These are phyloP conservation scores for Geotrichum fermentans DNA, from an alignment of 1,139 yeast species.

Conservation along the genomic window DNA sequence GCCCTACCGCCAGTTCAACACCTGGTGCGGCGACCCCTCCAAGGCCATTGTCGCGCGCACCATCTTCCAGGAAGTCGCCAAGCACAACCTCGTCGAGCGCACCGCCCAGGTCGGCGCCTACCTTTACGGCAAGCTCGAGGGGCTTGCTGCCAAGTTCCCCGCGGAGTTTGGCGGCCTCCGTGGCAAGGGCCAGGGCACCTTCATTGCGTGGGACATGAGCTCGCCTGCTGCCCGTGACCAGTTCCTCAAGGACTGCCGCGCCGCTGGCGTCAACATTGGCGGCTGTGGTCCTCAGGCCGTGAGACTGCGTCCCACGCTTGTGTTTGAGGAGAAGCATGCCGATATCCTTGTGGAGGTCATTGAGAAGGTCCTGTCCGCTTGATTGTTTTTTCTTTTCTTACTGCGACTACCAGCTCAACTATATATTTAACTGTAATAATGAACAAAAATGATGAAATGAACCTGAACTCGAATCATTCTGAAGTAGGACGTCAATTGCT, in stretches of 20 bases:
- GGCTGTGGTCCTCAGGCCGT: conserved; percentile 74
- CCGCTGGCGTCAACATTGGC: conserved; percentile 68
- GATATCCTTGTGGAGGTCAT: conserved; percentile 49
- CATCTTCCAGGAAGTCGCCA: conserved; percentile 58
- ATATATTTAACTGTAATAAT: background rate
- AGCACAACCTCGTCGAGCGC: conserved; percentile 53
- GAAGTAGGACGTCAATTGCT: no score
- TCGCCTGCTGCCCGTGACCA: conserved; percentile 52
- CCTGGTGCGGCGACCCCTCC: conserved; percentile 90
- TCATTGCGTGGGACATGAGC: conserved; percentile 70
- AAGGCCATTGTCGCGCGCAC: conserved; percentile 68
- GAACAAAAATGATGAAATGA: no score
- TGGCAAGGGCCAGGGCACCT: conserved; percentile 71
- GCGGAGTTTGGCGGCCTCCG: conserved; percentile 51
- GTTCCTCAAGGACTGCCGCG: conserved; percentile 54
- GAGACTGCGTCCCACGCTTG: conserved; percentile 71
- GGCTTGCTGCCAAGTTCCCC: conserved; percentile 51
- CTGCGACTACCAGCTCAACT: no score
- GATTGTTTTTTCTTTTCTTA: conserved; percentile 1
- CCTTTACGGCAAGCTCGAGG: conserved; percentile 50
- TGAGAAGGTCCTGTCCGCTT: conserved; percentile 30
- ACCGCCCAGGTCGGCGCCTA: conserved; percentile 61
- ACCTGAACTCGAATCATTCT: no score
- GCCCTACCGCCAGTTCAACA: conserved; percentile 82
- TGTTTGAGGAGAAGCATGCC: conserved; percentile 72